Percentiles rank a stretch among this genome's conserved stretches.
Evolutionary conservation across 257 asterid species (phyloP).

Genomic region (Salvia hispanica): DNA sequence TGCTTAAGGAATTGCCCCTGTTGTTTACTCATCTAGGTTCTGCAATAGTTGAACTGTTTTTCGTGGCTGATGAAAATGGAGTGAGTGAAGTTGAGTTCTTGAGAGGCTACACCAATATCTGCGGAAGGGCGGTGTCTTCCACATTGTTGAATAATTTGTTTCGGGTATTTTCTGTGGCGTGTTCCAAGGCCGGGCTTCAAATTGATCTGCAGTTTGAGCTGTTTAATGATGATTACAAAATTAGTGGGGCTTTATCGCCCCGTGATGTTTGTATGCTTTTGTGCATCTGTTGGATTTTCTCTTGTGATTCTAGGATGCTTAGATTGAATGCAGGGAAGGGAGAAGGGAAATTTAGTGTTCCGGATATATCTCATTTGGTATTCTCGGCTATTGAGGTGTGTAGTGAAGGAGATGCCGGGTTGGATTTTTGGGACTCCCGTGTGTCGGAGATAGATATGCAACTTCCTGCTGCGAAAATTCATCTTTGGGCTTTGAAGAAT

Average conservation of each 20-base stretch:
- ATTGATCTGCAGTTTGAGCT: constrained; percentile 59
- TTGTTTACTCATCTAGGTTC: constrained; percentile 64
- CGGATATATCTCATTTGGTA: constrained; percentile 74
- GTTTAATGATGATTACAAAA: constrained; percentile 61
- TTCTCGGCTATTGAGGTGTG: constrained; percentile 65
- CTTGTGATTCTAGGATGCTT: constrained; percentile 62
- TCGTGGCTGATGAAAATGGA: constrained; percentile 62
- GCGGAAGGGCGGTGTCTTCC: constrained; percentile 68
- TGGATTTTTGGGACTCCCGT: constrained; percentile 57
- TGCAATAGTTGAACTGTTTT: constrained; percentile 68
- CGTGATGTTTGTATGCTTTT: constrained; percentile 56
- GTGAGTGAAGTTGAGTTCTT: constrained; percentile 78
- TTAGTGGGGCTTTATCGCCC: constrained; percentile 60
- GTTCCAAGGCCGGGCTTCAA: constrained; percentile 69
- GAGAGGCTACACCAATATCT: constrained; percentile 73
- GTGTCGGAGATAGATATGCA: constrained; percentile 49
- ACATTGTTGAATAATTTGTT: constrained; percentile 56
- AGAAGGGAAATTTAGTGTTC: constrained; percentile 47
- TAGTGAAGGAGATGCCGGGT: constrained; percentile 43
- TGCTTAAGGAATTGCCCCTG: constrained; percentile 50
- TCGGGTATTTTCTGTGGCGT: constrained; percentile 47
- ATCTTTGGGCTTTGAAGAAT: constrained; percentile 73
- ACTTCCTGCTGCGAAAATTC: constrained; percentile 66
- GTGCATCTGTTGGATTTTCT: constrained; percentile 65
- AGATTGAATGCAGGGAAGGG: constrained; percentile 33